These are phyloP conservation scores for Plasmodium falciparum DNA, from an alignment of 169 alveolate species.

Conservation along the genomic window DNA sequence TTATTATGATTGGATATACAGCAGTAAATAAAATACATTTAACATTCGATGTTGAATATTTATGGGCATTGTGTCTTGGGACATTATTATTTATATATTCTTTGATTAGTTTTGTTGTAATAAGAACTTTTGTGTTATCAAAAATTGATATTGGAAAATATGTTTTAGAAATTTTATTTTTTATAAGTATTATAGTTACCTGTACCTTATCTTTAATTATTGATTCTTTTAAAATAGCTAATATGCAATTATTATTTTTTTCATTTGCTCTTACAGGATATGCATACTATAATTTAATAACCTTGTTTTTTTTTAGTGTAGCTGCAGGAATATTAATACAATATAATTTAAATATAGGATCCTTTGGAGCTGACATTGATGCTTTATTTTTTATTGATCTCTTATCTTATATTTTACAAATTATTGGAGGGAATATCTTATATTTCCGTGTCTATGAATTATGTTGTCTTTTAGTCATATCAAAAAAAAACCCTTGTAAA, in stretches of 20 bases:
- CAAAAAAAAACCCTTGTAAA: slow-evolving; percentile 77
- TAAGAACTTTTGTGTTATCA: slow-evolving; percentile 78
- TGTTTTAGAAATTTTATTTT: slow-evolving; percentile 72
- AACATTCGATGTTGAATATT: slow-evolving; percentile 32
- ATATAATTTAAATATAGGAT: slow-evolving; percentile 29
- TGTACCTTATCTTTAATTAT: slow-evolving; percentile 67
- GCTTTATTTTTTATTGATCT: slow-evolving; percentile 75
- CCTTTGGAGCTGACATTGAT: slow-evolving; percentile 26
- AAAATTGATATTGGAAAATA: slow-evolving; percentile 76
- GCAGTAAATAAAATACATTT: slow-evolving; percentile 48
- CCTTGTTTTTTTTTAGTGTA: slow-evolving; percentile 68
- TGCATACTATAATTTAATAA: slow-evolving; percentile 76
- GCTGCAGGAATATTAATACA: slow-evolving; percentile 68
- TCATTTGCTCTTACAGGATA: slow-evolving; percentile 80
- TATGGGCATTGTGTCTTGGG: slow-evolving; percentile 76
- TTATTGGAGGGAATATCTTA: slow-evolving; percentile 72
- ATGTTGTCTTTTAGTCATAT: slow-evolving; percentile 75
- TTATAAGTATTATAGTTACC: slow-evolving; percentile 63
- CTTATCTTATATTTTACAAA: slow-evolving; percentile 75
- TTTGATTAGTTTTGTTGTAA: slow-evolving; percentile 73
- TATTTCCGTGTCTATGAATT: slow-evolving; percentile 79
- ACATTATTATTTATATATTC: slow-evolving; percentile 76
- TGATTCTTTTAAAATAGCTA: slow-evolving; percentile 71
- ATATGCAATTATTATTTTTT: slow-evolving; percentile 77
- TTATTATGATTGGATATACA: slow-evolving; percentile 77